Conservation (phyloP, 495 filamentous ascomycete species). For the Hypoxylon crocopeplum region DNA sequence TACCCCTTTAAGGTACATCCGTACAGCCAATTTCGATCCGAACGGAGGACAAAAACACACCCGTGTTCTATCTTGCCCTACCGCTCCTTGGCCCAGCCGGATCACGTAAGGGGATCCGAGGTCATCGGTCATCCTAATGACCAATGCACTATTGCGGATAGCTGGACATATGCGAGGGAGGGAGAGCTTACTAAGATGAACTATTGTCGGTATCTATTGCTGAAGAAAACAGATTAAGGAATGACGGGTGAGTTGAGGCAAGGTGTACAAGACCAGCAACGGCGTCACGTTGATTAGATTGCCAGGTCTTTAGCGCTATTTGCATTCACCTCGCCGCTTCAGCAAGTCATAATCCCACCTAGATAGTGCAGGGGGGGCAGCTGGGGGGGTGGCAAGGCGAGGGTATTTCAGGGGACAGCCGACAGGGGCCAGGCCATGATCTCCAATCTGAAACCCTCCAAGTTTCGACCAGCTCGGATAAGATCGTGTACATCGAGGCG, state of each 20-base stretch:
- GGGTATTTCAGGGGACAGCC: constrained; percentile 7
- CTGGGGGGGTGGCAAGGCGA: background rate
- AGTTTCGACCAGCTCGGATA: constrained; percentile 42
- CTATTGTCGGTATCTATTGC: constrained; percentile 7
- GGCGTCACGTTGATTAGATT: constrained; percentile 21
- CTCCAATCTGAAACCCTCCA: constrained; percentile 43
- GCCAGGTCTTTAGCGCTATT: background rate
- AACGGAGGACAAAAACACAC: constrained; percentile 10
- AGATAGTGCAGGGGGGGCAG: constrained; percentile 44
- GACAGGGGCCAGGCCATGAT: constrained; percentile 34
- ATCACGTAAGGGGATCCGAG: too few relatives aligned
- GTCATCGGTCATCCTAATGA: too few relatives aligned
- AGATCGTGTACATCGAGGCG: constrained; percentile 24
- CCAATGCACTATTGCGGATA: too few relatives aligned
- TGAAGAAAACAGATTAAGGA: background rate
- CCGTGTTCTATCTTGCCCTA: constrained; percentile 1
- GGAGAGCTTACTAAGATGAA: background rate
- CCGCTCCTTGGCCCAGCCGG: background rate
- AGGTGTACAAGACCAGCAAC: constrained; percentile 11
- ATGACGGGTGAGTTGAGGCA: constrained; percentile 2
- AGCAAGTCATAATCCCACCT: constrained; percentile 35
- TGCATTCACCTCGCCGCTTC: constrained; percentile 13
- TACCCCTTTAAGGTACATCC: constrained; percentile 33
- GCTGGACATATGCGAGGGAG: too few relatives aligned
- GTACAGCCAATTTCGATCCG: constrained; percentile 26